Base-by-base conservation (phyloP, 2,329 filamentous ascomycete genomes). In the Botrytis deweyae region DNA sequence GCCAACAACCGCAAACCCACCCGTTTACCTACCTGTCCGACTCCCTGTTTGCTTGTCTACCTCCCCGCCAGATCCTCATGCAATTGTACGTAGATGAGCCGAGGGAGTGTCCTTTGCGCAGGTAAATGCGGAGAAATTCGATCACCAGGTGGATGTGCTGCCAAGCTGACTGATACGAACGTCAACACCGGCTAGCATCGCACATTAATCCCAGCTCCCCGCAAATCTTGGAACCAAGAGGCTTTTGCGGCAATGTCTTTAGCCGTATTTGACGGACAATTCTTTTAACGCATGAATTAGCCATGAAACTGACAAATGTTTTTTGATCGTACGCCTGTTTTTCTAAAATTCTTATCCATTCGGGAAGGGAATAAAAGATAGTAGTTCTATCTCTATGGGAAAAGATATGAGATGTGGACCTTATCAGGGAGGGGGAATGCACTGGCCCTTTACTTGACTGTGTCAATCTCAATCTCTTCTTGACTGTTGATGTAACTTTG, bases 381-480 rank as follows among this genome's bases (percentile, higher is more conserved):
- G 65, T 58, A 68, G 65, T 68, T 22, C 65, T 68, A 55, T 68
- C 65, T 55, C 25, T 40, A 29, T 49, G 8, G 44, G 25, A 14
- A 68, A 29, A 40, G 33, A 68, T 55, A 42, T 55, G 25, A 14
- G 49, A 14, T 68, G 46, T 68, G 46, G 46, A 68, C 29, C 46
- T 68, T 29, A 40, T 29, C 65, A 67, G 16, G 33, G 36, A 55
- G 12, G 25, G 3, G 25, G 46, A 38, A 40, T n/a, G 65, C 33
- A 36, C 49, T 55, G 25, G 49, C 49, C 49, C 25, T 55, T n/a
- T 55, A 52, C 49, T 55, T 55, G 49, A 55, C 49, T 55, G 49
- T 55, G 49, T 55, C 49, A n/a, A 55, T 68, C 18, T 55, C 49
- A n/a, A 55, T 68, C 3, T 40, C 14, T 68, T 20, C 49, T n/a